Evolutionary conservation across 441 rosid species (phyloP).

Genomic region (Sinapis alba): DNA sequence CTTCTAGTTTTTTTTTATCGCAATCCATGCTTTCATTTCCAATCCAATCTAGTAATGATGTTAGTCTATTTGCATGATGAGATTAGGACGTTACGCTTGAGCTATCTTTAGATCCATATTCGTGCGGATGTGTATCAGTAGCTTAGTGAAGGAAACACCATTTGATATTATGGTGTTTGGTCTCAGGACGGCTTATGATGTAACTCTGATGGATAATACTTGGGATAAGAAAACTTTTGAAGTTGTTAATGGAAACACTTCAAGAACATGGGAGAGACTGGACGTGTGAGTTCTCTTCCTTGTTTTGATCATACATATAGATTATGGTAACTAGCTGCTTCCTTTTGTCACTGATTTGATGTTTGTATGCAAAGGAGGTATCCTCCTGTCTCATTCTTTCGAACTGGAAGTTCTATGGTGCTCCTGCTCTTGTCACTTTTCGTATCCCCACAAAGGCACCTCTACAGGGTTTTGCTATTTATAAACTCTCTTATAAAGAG

Average conservation of each 20-base stretch:
- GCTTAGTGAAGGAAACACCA: not conserved
- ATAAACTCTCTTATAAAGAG: not conserved
- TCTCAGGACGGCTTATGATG: slow-evolving; percentile 81
- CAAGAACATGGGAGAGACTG: slow-evolving; percentile 91
- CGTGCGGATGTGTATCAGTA: too few species aligned
- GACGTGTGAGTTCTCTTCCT: slow-evolving; percentile 68
- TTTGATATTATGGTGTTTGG: slow-evolving; percentile 25
- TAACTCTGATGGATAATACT: slow-evolving; percentile 62
- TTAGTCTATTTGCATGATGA: slow-evolving; percentile 14
- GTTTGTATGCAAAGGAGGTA: slow-evolving; percentile 61
- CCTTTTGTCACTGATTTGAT: not conserved
- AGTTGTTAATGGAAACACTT: slow-evolving; percentile 69
- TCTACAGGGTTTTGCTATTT: too few species aligned
- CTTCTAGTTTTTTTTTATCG: not conserved
- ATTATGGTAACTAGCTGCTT: not conserved
- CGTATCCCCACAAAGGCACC: slow-evolving; percentile 85
- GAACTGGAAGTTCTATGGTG: slow-evolving; percentile 86
- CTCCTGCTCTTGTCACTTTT: slow-evolving; percentile 88
- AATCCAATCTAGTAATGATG: not conserved
- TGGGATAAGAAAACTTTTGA: slow-evolving; percentile 71
- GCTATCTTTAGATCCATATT: slow-evolving; percentile 19
- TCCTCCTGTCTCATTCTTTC: slow-evolving; percentile 75
- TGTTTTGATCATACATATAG: not conserved
- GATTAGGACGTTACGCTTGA: not conserved
- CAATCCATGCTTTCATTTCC: slow-evolving; percentile 2